Evolutionary conservation across 805 yeast species (phyloP), one percentile per base, ranked within the genome.

Genomic region (Kregervanrija pseudodelftensis): DNA sequence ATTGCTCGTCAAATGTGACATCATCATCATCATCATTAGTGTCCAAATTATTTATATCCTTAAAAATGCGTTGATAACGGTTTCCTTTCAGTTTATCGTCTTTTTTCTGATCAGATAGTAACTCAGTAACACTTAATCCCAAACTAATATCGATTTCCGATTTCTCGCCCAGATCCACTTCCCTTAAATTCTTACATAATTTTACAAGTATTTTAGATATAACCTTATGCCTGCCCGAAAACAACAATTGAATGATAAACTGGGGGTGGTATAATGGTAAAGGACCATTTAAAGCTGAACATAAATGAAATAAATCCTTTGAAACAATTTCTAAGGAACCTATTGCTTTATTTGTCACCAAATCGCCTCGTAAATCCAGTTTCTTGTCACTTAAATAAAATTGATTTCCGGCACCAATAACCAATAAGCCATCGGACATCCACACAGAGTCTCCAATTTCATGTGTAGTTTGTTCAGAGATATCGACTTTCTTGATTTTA

Each of bases 201-300:
- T 69, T 63, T 11, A 75, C 64, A 14, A 91, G 56, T 1, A 90
- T 69, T 34, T 70, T 72, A 48, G 77, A 72, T 2, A 79, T 90
- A 2, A 78, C 56, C 10, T 66, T 64, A 11, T 74, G 50, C 49
- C 82, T 79, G 28, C 80, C 82, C 51, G 78, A 74, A 54, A 83
- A 80, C 14, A 90, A 60, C 4, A 81, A 67, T 60, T 90, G 96
- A 38, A 88, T 80, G 40, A 90, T 62, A 43, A 87, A 74, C 60
- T 89, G 96, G 0, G 98, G 98, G 57, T 91, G 97, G 54, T 86
- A 90, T 1, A 88, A 65, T 0, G 97, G 96, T 12, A 91, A 61
- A 0, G 95, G 93, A 31, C 97, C 97, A 64, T 90, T 90, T 44
- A 90, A 65, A 4, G 89, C 81, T 12, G 86, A 68, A 41, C 83